A percentile compares a stretch with the other conserved stretches of the same genome.
These are phyloP conservation scores for Beauveria bassiana DNA, from an alignment of 2,329 filamentous ascomycete genomes.

Conservation along the genomic window DNA sequence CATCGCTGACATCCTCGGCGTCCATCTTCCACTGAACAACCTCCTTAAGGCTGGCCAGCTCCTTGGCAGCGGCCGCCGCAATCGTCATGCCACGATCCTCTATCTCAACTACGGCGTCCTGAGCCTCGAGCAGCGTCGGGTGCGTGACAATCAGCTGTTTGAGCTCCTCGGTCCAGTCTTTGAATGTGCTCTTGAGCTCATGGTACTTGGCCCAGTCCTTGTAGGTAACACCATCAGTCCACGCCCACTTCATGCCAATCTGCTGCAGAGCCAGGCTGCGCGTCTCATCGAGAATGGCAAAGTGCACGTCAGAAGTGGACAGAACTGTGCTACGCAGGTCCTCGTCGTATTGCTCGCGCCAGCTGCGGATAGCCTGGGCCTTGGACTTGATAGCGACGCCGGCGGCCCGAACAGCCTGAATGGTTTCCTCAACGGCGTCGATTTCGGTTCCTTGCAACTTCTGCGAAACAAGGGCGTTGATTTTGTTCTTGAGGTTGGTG, in stretches of 20 bases:
- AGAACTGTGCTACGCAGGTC: slow-evolving; percentile 63
- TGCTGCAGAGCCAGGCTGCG: slow-evolving; percentile 80
- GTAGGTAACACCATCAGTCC: slow-evolving; percentile 92
- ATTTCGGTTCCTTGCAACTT: slow-evolving; percentile 39
- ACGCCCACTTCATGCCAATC: slow-evolving; percentile 91
- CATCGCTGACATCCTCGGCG: slow-evolving; percentile 64
- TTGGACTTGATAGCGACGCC: slow-evolving; percentile 68
- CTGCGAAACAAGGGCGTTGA: slow-evolving; percentile 56
- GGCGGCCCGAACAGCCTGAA: slow-evolving; percentile 51
- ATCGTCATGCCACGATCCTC: slow-evolving; percentile 74
- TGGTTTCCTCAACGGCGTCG: slow-evolving; percentile 35
- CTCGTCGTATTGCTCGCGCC: slow-evolving; percentile 65
- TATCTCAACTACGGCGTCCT: slow-evolving; percentile 58
- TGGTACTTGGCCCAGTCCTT: slow-evolving; percentile 97
- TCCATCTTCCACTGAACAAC: slow-evolving; percentile 78
- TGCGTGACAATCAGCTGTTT: slow-evolving; percentile 68
- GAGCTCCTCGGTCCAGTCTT: slow-evolving; percentile 78
- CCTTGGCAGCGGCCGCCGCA: slow-evolving; percentile 70
- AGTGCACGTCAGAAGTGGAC: slow-evolving; percentile 68
- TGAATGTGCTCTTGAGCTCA: slow-evolving; percentile 72
- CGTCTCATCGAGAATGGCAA: slow-evolving; percentile 75
- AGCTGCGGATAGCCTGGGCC: slow-evolving; percentile 68
- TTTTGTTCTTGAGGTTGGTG: slow-evolving; percentile 56
- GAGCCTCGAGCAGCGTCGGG: slow-evolving; percentile 59
- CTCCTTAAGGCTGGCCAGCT: slow-evolving; percentile 73